Conservation (phyloP, 2,329 filamentous ascomycete genomes). For the Fusarium foetens region DNA sequence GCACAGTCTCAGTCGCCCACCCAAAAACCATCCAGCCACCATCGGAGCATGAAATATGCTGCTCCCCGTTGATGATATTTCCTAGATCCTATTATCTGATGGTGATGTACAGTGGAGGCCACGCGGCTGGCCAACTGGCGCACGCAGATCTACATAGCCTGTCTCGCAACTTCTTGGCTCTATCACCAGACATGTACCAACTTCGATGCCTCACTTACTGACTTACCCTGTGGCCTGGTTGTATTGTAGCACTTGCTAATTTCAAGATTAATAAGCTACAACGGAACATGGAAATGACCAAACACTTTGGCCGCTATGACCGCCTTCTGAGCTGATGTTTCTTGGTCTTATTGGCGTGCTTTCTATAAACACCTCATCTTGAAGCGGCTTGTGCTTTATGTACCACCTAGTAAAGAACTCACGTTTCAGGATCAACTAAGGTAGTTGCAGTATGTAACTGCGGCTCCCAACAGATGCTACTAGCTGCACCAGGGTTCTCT, state of each 20-base stretch:
- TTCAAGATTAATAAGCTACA: not conserved
- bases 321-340: not conserved
- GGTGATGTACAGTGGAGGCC: not conserved
- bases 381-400: not conserved
- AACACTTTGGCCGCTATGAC: not conserved
- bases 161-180: not conserved
- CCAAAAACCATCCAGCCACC: not conserved
- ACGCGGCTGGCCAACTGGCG: slow-evolving; percentile 20
- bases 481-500: slow-evolving; percentile 31
- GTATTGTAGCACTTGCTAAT: not conserved
- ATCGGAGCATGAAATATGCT: not conserved
- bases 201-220: not conserved
- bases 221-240: not conserved
- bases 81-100: not conserved
- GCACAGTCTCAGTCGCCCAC: slow-evolving; percentile 23
- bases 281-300: not conserved
- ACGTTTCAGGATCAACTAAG: slow-evolving; percentile 9
- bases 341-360: not conserved
- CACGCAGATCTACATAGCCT: slow-evolving; percentile 3
- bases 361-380: not conserved
- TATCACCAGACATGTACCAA: not conserved
- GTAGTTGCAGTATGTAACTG: not conserved
- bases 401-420: slow-evolving; percentile 6
- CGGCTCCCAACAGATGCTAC: slow-evolving; percentile 25
- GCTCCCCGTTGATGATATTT: not conserved